A percentile compares a stretch with the other conserved stretches of the same genome.
Evolutionary conservation across 345 rosid genomes (phyloP).

Genomic region (Salix suchowensis): DNA sequence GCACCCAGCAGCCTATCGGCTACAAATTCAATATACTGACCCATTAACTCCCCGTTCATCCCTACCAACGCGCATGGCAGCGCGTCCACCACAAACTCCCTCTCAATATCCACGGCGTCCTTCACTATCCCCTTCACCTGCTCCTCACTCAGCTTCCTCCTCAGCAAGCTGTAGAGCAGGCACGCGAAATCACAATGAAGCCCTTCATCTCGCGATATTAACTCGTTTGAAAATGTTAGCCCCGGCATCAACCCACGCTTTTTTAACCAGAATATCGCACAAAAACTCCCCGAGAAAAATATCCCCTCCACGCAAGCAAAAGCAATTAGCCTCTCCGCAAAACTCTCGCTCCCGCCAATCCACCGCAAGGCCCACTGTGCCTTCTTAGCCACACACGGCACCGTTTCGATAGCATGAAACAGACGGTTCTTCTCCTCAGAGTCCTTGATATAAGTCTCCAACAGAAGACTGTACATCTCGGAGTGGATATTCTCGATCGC

Average conservation of each 20-base stretch:
- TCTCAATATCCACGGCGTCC: constrained; percentile 86
- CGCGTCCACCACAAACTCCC: constrained; percentile 92
- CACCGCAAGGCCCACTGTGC: constrained; percentile 76
- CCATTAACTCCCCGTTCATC: constrained; percentile 72
- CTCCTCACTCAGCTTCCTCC: constrained; percentile 58
- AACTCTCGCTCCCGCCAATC: constrained; percentile 74
- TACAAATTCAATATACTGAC: constrained; percentile 84
- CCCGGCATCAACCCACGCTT: constrained; percentile 96
- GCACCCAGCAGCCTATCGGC: constrained; percentile 71
- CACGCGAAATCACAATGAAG: constrained; percentile 95
- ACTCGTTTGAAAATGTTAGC: constrained; percentile 83
- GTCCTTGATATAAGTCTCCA: constrained; percentile 87
- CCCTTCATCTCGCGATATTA: constrained; percentile 92
- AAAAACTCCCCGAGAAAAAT: constrained; percentile 89
- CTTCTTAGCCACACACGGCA: constrained; percentile 72
- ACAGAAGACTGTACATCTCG: constrained; percentile 89
- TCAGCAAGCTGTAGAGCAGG: constrained; percentile 49
- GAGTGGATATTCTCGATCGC: constrained; percentile 96
- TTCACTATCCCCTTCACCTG: constrained; percentile 59
- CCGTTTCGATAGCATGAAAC: constrained; percentile 67
- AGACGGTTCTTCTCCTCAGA: constrained; percentile 51
- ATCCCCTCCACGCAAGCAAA: constrained; percentile 97
- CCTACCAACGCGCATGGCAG: constrained; percentile 86
- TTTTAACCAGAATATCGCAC: constrained; percentile 87
- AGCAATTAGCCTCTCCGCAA: constrained; percentile 72